These are phyloP conservation scores for Rhexocercosporidium sp. DNA, from an alignment of 2,329 filamentous ascomycete species.

Conservation along the genomic window DNA sequence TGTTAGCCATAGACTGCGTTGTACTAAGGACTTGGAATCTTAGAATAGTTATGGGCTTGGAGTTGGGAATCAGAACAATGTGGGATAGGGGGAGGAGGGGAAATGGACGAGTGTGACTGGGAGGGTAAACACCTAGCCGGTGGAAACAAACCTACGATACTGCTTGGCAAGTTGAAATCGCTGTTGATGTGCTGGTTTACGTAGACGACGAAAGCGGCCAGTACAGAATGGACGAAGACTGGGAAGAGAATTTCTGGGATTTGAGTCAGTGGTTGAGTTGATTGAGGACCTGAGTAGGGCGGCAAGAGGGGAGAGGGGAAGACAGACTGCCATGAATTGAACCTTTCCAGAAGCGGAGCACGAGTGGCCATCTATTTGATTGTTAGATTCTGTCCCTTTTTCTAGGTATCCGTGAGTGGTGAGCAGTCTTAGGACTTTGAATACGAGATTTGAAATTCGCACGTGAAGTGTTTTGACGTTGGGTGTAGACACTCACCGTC, in stretches of 20 bases:
- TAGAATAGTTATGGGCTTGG: not conserved
- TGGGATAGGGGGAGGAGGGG: too few species aligned
- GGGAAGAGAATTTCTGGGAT: constrained; percentile 57
- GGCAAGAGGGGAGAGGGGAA: not conserved
- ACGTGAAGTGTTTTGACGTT: not conserved
- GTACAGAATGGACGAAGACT: constrained; percentile 60
- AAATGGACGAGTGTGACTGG: too few species aligned
- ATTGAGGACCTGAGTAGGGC: not conserved
- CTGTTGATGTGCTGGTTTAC: constrained; percentile 57
- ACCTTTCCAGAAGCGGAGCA: constrained; percentile 68
- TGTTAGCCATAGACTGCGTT: not conserved
- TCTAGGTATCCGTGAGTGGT: too few species aligned
- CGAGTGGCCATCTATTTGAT: constrained; percentile 61
- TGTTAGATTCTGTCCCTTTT: too few species aligned
- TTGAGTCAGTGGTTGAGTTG: not conserved
- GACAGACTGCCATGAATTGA: constrained; percentile 56
- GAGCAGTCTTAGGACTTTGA: not conserved
- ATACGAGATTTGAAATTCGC: not conserved
- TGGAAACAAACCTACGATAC: constrained; percentile 52
- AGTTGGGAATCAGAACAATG: not conserved
- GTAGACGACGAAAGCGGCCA: constrained; percentile 63
- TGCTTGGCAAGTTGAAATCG: constrained; percentile 59
- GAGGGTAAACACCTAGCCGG: not conserved
- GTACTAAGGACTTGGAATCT: not conserved
- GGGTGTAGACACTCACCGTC: constrained; percentile 32